A percentile compares a stretch with the other conserved stretches of the same genome.
These are phyloP conservation scores for Lachancea lanzarotensis DNA, from an alignment of 805 yeast genomes.

Conservation along the genomic window DNA sequence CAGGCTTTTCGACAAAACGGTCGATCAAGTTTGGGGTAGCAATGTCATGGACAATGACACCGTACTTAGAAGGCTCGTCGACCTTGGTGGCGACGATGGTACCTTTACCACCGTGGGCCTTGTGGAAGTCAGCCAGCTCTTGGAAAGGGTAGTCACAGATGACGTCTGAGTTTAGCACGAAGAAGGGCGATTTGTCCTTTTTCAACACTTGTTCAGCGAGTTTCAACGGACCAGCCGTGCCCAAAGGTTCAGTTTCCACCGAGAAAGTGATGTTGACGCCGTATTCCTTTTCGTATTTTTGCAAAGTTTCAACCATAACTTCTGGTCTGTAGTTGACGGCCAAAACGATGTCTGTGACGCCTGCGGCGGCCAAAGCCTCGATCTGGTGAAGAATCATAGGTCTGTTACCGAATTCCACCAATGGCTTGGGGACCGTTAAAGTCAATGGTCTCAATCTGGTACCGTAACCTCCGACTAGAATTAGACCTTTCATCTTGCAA, in stretches of 20 bases:
- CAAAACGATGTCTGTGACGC: conserved; percentile 95
- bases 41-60: conserved; percentile 97
- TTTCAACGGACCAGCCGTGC: conserved; percentile 98
- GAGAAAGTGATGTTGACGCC: conserved; percentile 95
- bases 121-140: conserved; percentile 89
- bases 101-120: conserved; percentile 94
- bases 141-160: conserved; percentile 97
- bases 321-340: conserved; percentile 99
- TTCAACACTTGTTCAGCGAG: conserved; percentile 89
- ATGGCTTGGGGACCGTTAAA: conserved; percentile 89
- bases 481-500: conserved; percentile 77
- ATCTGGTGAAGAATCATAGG: conserved; percentile 99
- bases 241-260: conserved; percentile 98
- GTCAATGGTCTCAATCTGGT: conserved; percentile 99
- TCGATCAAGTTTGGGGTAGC: conserved; percentile 92
- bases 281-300: conserved; percentile 90
- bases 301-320: conserved; percentile 92
- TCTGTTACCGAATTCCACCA: conserved; percentile 97
- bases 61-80: conserved; percentile 98
- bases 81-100: conserved; percentile 99
- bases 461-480: conserved; percentile 99
- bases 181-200: conserved; percentile 95
- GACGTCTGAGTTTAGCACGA: conserved; percentile 96
- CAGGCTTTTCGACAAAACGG: conserved; percentile 99
- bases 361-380: conserved; percentile 96